Evolutionary conservation across 225 moss, liverwort and hornwort species (phyloP), one percentile per base, ranked within the genome.

Genomic region (Asterella californica): DNA sequence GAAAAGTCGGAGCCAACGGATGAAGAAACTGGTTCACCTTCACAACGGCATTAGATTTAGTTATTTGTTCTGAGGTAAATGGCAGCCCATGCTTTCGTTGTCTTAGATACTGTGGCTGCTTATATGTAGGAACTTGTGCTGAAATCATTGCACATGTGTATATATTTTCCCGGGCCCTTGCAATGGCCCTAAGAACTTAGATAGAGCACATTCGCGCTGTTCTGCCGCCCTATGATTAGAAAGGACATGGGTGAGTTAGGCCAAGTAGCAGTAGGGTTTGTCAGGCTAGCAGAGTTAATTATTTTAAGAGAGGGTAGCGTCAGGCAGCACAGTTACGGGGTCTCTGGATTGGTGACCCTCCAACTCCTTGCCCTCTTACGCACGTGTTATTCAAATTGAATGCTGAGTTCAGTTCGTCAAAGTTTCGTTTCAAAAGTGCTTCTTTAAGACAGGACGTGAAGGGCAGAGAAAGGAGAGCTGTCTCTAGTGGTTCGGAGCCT

Each of bases 341-440:
- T 80, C 54, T 72, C 62, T 72, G 34, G 71, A 72, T 80, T 80
- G 78, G 67, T 67, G 79, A 80, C 72, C 79, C 79, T 70, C 53
- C 67, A 38, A 59, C 21, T 32, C 54, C 50, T 74, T 74, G 50
- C 50, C 48, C 30, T 52, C 45, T 18, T 27, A 74, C 27, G 49
- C 49, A 49, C 8, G 22, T 38, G 54, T 53, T 25, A 55, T 55
- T 30, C 55, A 32, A 75, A 47, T 49, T 75, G 53, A 55, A 30
- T 75, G 53, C 54, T 30, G 54, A 54, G 47, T 54, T 75, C 54
- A 54, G 5, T 55, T n/a, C 53, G 21, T 37, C 27, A 19, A 52
- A 75, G n/a, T 55, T 50, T 55, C 27, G 34, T 19, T 53, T 30
- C 6, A 76, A 76, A 18, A 9, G 30, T 49, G 69, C 22, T n/a